A percentile compares a stretch with the other conserved stretches of the same genome.
Conservation (phyloP, 2,329 filamentous ascomycete species). For the Pestalotiopsis sp. region DNA sequence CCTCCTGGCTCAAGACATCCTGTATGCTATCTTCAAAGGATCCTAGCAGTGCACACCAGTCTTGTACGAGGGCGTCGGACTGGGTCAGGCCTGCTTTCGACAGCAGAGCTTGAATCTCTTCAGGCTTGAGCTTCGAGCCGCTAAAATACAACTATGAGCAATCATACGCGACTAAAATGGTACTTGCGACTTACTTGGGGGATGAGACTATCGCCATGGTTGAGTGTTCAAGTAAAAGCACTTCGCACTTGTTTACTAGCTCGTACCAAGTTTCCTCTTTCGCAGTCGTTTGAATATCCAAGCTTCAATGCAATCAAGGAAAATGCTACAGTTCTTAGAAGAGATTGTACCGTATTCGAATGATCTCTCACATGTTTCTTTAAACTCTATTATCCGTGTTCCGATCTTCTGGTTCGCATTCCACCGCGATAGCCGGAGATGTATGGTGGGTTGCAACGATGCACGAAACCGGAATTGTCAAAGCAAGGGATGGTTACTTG, state of each 20-base stretch:
- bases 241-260: too few species aligned
- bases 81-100: conserved; percentile 25
- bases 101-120: conserved; percentile 23
- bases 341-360: neutral
- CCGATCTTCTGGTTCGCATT: neutral
- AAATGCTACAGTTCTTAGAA: neutral
- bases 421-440: neutral
- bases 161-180: too few species aligned
- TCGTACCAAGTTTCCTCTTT: neutral
- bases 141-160: neutral
- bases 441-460: neutral
- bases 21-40: neutral
- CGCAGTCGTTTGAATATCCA: neutral
- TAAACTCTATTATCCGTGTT: neutral
- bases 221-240: neutral
- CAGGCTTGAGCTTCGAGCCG: neutral
- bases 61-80: conserved; percentile 17
- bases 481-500: neutral
- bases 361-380: neutral
- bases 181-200: neutral
- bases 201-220: neutral
- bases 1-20: neutral
- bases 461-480: neutral
- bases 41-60: conserved; percentile 13
- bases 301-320: neutral